Percentiles rank a stretch among this genome's conserved stretches.
Conservation (phyloP, 2,329 filamentous ascomycete species). For the Aureobasidium sp. region DNA sequence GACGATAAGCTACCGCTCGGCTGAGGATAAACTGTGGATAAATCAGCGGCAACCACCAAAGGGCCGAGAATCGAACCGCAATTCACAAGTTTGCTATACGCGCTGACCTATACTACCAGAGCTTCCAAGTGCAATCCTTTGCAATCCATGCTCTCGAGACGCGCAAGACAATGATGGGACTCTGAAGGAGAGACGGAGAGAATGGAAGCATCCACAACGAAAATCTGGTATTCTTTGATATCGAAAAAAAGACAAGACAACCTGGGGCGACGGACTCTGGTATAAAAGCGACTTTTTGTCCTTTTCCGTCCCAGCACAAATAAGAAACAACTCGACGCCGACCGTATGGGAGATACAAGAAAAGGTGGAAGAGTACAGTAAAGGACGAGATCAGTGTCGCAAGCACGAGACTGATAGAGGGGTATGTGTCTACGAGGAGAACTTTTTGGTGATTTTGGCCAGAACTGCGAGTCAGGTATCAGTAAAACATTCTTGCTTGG, state of each 20-base stretch:
- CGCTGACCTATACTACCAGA: not conserved
- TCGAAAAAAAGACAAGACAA: not conserved
- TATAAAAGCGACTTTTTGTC: constrained; percentile 3
- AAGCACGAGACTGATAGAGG: not conserved
- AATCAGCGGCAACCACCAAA: not conserved
- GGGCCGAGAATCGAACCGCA: not conserved
- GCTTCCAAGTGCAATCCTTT: not conserved
- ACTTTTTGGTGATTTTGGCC: constrained; percentile 87
- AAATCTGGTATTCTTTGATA: constrained; percentile 3
- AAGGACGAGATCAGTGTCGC: not conserved
- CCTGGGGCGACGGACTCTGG: not conserved
- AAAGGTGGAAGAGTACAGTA: not conserved
- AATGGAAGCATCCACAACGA: not conserved
- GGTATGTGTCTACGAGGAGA: constrained; percentile 45
- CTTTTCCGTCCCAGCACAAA: constrained; percentile 1
- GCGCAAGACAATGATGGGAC: not conserved
- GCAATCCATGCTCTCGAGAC: not conserved
- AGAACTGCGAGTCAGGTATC: constrained; percentile 54
- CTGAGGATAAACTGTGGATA: constrained; percentile 7
- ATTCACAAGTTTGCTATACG: not conserved
- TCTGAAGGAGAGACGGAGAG: not conserved
- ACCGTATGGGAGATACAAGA: constrained; percentile 3
- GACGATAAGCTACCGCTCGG: not conserved
- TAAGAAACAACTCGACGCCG: constrained; percentile 5
- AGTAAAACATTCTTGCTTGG: not conserved